These are phyloP conservation scores for Kuraishia piskuri DNA, from an alignment of 805 yeast genomes.

Conservation along the genomic window DNA sequence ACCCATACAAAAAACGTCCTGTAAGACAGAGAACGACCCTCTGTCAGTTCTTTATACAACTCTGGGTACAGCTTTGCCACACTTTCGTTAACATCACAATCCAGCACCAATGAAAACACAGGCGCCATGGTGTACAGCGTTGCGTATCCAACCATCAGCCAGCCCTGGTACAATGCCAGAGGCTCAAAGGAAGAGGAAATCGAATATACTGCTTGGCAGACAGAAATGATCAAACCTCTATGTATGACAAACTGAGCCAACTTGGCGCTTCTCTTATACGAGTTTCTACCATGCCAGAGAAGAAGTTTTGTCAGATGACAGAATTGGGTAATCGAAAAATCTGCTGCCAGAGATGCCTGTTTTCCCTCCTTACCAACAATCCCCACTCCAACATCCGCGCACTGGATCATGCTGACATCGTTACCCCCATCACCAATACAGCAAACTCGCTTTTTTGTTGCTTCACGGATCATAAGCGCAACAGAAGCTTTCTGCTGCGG, in stretches of 20 bases:
- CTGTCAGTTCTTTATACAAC: conserved; percentile 83
- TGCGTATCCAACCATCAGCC: conserved; percentile 97
- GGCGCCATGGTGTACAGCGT: conserved; percentile 98
- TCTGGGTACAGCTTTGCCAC: conserved; percentile 91
- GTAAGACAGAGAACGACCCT: conserved; percentile 80
- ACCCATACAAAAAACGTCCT: conserved; percentile 90
- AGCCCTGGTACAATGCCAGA: conserved; percentile 88
- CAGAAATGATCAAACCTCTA: conserved; percentile 87
- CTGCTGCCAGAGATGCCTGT: conserved; percentile 96
- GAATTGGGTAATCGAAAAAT: conserved; percentile 88
- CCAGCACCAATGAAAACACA: conserved; percentile 86
- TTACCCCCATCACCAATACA: conserved; percentile 99
- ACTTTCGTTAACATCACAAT: conserved; percentile 83
- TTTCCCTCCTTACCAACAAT: conserved; percentile 98
- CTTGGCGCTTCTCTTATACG: conserved; percentile 92
- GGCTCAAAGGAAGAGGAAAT: conserved; percentile 87
- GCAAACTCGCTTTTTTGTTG: conserved; percentile 85
- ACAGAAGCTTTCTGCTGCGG: conserved; percentile 99
- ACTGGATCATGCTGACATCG: conserved; percentile 97
- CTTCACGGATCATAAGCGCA: conserved; percentile 66
- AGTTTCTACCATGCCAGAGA: conserved; percentile 97
- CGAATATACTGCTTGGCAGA: conserved; percentile 91
- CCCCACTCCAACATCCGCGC: conserved; percentile 98
- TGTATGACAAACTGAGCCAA: conserved; percentile 94
- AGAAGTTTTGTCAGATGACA: conserved; percentile 79